These are phyloP conservation scores for Clathrus columnatus DNA, from an alignment of 768 basidiomycete species.

Conservation along the genomic window DNA sequence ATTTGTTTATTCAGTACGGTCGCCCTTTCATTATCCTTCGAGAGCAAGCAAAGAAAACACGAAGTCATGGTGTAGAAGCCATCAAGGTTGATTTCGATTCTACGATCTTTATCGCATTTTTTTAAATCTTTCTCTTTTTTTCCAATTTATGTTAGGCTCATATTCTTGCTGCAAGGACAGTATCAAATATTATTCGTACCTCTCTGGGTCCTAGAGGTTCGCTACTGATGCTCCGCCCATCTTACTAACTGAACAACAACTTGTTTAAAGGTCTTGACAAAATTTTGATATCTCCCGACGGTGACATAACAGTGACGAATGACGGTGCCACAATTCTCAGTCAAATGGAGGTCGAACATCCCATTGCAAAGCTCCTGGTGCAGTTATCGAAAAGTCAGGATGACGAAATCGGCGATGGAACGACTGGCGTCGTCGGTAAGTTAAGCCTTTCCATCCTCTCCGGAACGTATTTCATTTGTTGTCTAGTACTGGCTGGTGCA, in stretches of 20 bases:
- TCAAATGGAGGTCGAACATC: slow-evolving; percentile 99
- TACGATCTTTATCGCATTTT: slow-evolving; percentile 1
- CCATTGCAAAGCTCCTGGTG: slow-evolving; percentile 96
- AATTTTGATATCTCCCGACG: slow-evolving; percentile 91
- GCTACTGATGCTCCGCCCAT: slow-evolving; percentile 13
- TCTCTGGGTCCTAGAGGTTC: slow-evolving; percentile 90
- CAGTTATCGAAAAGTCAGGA: slow-evolving; percentile 97
- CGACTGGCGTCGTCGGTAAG: slow-evolving; percentile 97
- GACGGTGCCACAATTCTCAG: slow-evolving; percentile 97
- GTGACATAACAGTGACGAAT: slow-evolving; percentile 98
- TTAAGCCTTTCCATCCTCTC: slow-evolving; percentile 16
- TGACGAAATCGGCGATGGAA: slow-evolving; percentile 99
- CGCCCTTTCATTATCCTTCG: slow-evolving; percentile 96
- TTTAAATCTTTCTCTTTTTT: slow-evolving; percentile 12
- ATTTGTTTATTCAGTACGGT: slow-evolving; percentile 53
- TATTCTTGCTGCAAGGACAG: slow-evolving; percentile 90
- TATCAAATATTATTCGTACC: slow-evolving; percentile 90
- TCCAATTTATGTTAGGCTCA: too few species aligned
- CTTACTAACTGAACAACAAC: background rate
- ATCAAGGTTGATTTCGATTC: slow-evolving; percentile 62
- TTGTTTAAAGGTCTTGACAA: slow-evolving; percentile 71
- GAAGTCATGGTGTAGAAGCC: slow-evolving; percentile 86
- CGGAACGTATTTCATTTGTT: background rate
- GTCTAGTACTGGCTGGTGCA: slow-evolving; percentile 89
- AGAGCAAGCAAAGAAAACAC: slow-evolving; percentile 87